phyloP scores from a whole-genome alignment of 768 basidiomycete species.

The Mycena maculata region DNA sequence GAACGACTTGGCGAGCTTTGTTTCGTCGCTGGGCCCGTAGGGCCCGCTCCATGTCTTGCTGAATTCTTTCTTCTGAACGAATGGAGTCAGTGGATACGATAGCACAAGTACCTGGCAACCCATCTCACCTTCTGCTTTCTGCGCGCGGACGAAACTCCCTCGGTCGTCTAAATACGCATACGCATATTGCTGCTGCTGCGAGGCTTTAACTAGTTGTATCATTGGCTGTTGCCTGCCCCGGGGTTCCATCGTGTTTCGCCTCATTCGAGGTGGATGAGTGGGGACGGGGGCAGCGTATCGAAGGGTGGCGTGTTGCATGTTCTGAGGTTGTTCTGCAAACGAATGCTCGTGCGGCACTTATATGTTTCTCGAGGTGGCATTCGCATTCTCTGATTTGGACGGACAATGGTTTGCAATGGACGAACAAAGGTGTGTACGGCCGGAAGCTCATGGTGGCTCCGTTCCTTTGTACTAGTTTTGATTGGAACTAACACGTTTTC shows the following conservation, averaged over 20 bases:
- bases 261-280: conserved; percentile 2
- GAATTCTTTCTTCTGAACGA: conserved; percentile 29
- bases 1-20: conserved; percentile 21
- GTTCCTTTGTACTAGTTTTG: background rate
- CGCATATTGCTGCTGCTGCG: conserved; percentile 28
- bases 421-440: conserved; percentile 16
- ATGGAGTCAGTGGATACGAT: background rate
- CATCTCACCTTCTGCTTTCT: conserved; percentile 28
- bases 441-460: background rate
- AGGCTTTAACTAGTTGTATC: conserved; percentile 26
- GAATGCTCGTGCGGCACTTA: background rate
- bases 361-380: background rate
- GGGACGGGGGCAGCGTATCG: conserved; percentile 9
- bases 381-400: conserved; percentile 3
- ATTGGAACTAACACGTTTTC: background rate
- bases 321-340: background rate
- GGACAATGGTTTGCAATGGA: conserved; percentile 1
- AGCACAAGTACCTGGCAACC: background rate
- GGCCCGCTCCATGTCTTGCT: conserved; percentile 29
- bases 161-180: conserved; percentile 30
- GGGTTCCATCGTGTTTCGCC: conserved; percentile 30
- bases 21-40: conserved; percentile 30
- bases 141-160: conserved; percentile 28
- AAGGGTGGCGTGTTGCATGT: conserved; percentile 30
- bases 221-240: conserved; percentile 13